Base-by-base conservation (phyloP, 2,329 filamentous ascomycete genomes). In the Lachnellula occidentalis region DNA sequence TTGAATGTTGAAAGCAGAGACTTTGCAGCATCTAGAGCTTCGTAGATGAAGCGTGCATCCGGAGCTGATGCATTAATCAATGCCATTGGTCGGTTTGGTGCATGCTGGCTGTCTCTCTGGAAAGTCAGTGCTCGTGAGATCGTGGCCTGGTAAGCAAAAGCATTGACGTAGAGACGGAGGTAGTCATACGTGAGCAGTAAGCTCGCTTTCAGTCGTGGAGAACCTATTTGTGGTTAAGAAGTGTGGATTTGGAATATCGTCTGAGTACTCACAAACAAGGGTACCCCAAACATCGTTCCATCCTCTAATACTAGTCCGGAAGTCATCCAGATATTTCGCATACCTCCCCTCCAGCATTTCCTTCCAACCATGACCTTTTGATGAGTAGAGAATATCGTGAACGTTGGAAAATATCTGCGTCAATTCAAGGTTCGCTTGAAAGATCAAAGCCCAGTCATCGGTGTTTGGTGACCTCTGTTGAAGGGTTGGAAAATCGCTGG, bases 261-360 rank as follows among this genome's bases (percentile, higher is more conserved):
- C 11, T 22, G 4, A 17, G 2, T 4, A 70, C 76, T 62, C 61
- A 81, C 85, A 88, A 42, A 78, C 80, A 27, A 87, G 68, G 2
- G 79, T 81, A 1, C 84, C 84, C 85, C 86, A 88, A 1, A 81
- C 78, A 43, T 82, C 80, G 61, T 88, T 87, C 86, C 86, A 89
- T 45, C 81, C 81, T 53, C 85, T 78, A 11, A 88, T 84, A 2
- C 84, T 83, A 1, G 79, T 78, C 3, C 85, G 79, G 60, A 88
- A 88, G 64, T 89, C 86, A 61, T 89, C 86, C 58, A 89, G 85
- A 60, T 88, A 88, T 65, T 88, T 84, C 57, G 88, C 86, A 64
- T 88, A 88, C 61, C 87, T 82, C 1, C 86, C 86, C 64, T 83
- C 83, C 27, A 86, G 73, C 71, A 88, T 87, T 58, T 85, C 80